Conservation (phyloP, 148 eudicot species). For the Silene conica region DNA sequence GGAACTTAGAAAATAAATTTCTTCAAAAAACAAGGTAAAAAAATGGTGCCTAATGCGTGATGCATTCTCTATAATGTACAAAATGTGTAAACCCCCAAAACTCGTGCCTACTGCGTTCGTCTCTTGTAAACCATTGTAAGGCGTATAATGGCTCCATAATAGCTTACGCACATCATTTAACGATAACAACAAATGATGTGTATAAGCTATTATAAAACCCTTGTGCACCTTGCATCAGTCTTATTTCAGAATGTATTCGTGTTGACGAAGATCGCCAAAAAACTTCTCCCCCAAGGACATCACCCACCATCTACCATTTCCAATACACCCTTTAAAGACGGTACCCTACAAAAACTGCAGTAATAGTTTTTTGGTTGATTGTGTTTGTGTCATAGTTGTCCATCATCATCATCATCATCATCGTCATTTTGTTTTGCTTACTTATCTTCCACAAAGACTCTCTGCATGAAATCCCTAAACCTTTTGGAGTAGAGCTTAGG, state of each 20-base stretch:
- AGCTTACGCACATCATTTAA: neutral
- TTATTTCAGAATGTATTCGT: neutral
- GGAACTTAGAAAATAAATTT: neutral
- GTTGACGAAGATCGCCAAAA: constrained; percentile 25
- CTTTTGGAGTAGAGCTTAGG: constrained; percentile 52
- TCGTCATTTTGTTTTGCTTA: constrained; percentile 12
- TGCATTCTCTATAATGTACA: constrained; percentile 33
- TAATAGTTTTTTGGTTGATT: constrained; percentile 4
- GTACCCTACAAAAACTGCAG: neutral
- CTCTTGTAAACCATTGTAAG: neutral
- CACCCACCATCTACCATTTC: neutral
- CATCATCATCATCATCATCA: neutral
- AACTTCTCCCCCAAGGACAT: constrained; percentile 18
- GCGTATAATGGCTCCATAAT: neutral
- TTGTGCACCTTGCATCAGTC: neutral
- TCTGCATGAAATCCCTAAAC: constrained; percentile 44
- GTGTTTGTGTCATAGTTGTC: neutral
- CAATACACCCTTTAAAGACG: neutral
- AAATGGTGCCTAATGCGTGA: constrained; percentile 21
- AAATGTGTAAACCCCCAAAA: constrained; percentile 15
- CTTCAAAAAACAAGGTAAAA: constrained; percentile 3
- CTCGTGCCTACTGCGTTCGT: neutral
- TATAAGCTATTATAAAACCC: neutral
- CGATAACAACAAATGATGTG: neutral
- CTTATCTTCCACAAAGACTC: constrained; percentile 43